phyloP scores from a whole-genome alignment of 2,329 filamentous ascomycete genomes.

The Penicillium expansum region DNA sequence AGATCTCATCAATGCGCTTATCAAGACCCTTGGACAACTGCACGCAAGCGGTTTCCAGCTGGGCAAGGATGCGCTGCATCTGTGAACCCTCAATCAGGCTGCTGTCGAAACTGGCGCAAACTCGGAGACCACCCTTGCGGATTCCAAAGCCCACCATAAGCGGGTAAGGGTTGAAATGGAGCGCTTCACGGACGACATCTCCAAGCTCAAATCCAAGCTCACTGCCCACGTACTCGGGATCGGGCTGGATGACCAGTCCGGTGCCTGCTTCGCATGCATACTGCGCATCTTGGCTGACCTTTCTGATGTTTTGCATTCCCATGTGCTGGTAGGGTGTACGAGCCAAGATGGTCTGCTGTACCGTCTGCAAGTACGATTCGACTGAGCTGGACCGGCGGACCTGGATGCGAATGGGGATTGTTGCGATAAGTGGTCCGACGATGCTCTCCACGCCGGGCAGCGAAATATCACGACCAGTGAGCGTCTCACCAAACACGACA shows the following conservation, averaged over 20 bases:
- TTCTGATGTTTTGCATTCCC: conserved; percentile 51
- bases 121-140: conserved; percentile 42
- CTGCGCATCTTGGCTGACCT: conserved; percentile 40
- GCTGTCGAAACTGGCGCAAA: conserved; percentile 46
- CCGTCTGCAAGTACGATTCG: conserved; percentile 28
- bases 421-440: conserved; percentile 50
- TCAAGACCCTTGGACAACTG: conserved; percentile 29
- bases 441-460: conserved; percentile 49
- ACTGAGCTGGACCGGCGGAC: conserved; percentile 30
- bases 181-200: conserved; percentile 36
- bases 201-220: conserved; percentile 39
- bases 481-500: conserved; percentile 51
- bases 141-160: conserved; percentile 51
- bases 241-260: conserved; percentile 41
- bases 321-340: conserved; percentile 50
- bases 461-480: conserved; percentile 49
- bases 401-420: conserved; percentile 47
- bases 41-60: conserved; percentile 34
- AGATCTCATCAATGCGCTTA: conserved; percentile 34
- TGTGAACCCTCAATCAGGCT: conserved; percentile 34
- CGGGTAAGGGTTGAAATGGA: conserved; percentile 50
- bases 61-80: conserved; percentile 40
- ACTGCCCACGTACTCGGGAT: conserved; percentile 36
- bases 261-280: conserved; percentile 37
- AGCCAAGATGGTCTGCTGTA: conserved; percentile 34